Conservation (phyloP, 2,329 filamentous ascomycete genomes). For the Sclerotinia sclerotiorum region DNA sequence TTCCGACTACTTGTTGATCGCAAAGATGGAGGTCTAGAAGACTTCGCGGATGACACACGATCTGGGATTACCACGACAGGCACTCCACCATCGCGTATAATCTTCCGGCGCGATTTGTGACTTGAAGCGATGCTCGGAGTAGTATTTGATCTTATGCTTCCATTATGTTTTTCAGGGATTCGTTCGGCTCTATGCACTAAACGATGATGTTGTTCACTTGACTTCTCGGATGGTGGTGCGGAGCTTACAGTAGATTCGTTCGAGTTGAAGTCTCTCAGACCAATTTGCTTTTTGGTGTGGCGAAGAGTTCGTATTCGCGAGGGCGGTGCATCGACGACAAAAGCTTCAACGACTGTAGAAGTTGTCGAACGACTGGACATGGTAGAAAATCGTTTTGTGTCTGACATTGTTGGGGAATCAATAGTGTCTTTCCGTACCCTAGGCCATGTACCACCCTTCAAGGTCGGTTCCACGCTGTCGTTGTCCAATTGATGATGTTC, state of each 20-base stretch:
- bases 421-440: constrained; percentile 23
- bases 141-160: constrained; percentile 50
- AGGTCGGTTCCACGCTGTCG: constrained; percentile 22
- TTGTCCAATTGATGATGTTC: constrained; percentile 33
- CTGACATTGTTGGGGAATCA: constrained; percentile 38
- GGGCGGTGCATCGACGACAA: constrained; percentile 53
- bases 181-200: constrained; percentile 33
- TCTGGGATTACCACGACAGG: constrained; percentile 63
- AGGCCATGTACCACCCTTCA: constrained; percentile 24
- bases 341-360: constrained; percentile 60
- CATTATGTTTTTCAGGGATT: constrained; percentile 34
- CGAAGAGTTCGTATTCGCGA: constrained; percentile 56
- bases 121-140: constrained; percentile 54
- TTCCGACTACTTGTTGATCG: constrained; percentile 62
- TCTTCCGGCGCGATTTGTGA: constrained; percentile 55
- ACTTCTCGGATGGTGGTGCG: constrained; percentile 44
- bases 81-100: constrained; percentile 60
- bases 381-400: constrained; percentile 52
- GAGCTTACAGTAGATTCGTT: constrained; percentile 43
- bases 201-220: constrained; percentile 33
- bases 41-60: constrained; percentile 51
- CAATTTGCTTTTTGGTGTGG: constrained; percentile 58
- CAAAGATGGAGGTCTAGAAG: constrained; percentile 53
- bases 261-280: constrained; percentile 49
- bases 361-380: constrained; percentile 55